phyloP scores from a whole-genome alignment of 306 rosid genomes.

The Casuarina cunninghamiana region DNA sequence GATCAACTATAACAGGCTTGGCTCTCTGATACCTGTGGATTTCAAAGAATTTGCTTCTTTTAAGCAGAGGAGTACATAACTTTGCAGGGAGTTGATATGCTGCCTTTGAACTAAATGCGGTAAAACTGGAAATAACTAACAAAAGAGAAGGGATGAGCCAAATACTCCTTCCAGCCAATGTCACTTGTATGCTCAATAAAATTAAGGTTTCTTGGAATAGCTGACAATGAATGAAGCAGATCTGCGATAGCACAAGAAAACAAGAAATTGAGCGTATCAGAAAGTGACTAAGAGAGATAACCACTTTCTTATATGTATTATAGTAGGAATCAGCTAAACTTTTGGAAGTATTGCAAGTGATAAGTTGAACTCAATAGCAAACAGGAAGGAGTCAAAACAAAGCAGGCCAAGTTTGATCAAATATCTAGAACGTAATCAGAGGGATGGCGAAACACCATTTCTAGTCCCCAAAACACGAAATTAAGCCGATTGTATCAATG shows the following conservation, averaged over 20 bases:
- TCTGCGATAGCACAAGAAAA: constrained; percentile 44
- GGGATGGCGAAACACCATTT: neutral
- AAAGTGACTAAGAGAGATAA: neutral
- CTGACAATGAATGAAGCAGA: constrained; percentile 63
- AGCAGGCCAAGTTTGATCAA: no score
- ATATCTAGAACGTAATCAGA: no score
- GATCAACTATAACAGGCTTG: constrained; percentile 75
- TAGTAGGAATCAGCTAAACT: neutral
- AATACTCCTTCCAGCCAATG: constrained; percentile 96
- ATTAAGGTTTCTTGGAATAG: constrained; percentile 64
- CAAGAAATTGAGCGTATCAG: constrained; percentile 6
- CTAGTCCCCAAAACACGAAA: neutral
- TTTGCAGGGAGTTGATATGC: constrained; percentile 11
- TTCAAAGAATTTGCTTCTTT: constrained; percentile 11
- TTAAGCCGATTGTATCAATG: neutral
- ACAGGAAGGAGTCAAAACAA: neutral
- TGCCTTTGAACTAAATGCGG: constrained; percentile 6
- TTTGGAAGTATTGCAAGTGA: neutral
- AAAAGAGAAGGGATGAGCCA: constrained; percentile 23
- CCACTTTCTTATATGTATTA: neutral
- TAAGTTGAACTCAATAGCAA: neutral
- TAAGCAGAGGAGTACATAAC: constrained; percentile 3
- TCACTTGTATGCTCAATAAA: constrained; percentile 83
- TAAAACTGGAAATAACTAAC: constrained; percentile 11
- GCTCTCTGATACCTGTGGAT: constrained; percentile 67